A percentile compares a stretch with the other conserved stretches of the same genome.
These are phyloP conservation scores for Amphicarpaea edgeworthii DNA, from an alignment of 306 rosid genomes.

Conservation along the genomic window DNA sequence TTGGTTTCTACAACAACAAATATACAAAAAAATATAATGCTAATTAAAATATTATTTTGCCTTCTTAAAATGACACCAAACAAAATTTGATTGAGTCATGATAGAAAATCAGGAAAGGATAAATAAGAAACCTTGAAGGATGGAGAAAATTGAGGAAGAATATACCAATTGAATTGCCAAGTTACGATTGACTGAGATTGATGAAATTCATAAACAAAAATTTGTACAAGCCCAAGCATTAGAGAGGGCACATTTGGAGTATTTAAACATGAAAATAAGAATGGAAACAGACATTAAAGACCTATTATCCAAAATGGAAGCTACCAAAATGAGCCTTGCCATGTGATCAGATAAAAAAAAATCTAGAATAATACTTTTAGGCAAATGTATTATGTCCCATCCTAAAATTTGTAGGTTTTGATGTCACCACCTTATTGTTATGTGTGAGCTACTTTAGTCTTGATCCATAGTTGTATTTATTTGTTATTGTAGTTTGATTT, in stretches of 20 bases:
- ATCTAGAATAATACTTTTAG: conserved; percentile 51
- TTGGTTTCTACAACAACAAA: too few species aligned
- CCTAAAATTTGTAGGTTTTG: conserved; percentile 53
- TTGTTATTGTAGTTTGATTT: conserved; percentile 45
- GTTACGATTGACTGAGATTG: conserved; percentile 70
- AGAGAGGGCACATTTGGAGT: conserved; percentile 81
- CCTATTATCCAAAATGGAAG: conserved; percentile 92
- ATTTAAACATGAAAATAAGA: conserved; percentile 82
- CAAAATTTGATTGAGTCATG: too few species aligned
- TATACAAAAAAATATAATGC: too few species aligned
- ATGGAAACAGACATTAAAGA: conserved; percentile 94
- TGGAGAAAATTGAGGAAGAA: conserved; percentile 89
- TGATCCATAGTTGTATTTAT: conserved; percentile 54
- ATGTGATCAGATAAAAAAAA: conserved; percentile 52
- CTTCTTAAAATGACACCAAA: too few species aligned
- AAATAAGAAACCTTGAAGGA: too few species aligned
- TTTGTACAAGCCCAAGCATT: conserved; percentile 80
- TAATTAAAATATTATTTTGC: too few species aligned
- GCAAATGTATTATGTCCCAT: conserved; percentile 43
- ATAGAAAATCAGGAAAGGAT: too few species aligned
- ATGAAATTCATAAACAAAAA: conserved; percentile 81
- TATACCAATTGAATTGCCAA: conserved; percentile 71
- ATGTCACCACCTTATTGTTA: conserved; percentile 43
- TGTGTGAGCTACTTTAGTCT: conserved; percentile 46
- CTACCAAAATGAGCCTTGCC: conserved; percentile 83